These are phyloP conservation scores for Suhomyces panamericanus DNA, from an alignment of 1,139 yeast species.

Conservation along the genomic window DNA sequence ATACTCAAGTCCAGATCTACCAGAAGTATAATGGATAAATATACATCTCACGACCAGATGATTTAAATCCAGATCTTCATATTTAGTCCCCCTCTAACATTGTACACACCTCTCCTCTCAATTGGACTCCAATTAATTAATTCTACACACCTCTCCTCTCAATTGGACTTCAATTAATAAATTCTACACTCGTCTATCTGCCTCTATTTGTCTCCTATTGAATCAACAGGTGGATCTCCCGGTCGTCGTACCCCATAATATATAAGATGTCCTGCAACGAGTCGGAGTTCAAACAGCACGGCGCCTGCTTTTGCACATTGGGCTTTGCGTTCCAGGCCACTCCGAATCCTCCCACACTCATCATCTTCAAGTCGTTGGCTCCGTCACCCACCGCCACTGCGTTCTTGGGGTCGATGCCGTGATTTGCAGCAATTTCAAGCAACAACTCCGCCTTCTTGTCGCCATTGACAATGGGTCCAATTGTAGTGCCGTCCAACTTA, in stretches of 20 bases:
- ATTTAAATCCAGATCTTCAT: too few relatives aligned
- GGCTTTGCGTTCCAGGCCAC: conserved; percentile 98
- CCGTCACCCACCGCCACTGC: conserved; percentile 96
- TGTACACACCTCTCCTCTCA: too few relatives aligned
- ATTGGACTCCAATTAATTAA: too few relatives aligned
- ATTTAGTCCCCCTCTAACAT: too few relatives aligned
- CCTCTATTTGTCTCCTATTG: neutral
- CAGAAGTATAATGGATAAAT: too few relatives aligned
- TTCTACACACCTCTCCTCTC: too few relatives aligned
- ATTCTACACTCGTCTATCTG: neutral
- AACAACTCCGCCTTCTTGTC: conserved; percentile 75
- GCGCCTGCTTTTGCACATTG: conserved; percentile 78
- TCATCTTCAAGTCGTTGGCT: conserved; percentile 92
- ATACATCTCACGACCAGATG: too few relatives aligned
- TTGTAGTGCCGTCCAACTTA: conserved; percentile 60
- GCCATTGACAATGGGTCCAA: conserved; percentile 86
- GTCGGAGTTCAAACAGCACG: conserved; percentile 72
- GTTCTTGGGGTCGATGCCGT: conserved; percentile 53
- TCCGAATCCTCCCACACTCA: conserved; percentile 90
- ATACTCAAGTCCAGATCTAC: too few relatives aligned
- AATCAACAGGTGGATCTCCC: conserved; percentile 40
- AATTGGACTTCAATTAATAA: too few relatives aligned
- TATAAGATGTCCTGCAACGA: conserved; percentile 73
- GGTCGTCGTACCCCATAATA: conserved; percentile 72
- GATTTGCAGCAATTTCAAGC: conserved; percentile 62